Conservation (phyloP, 2,329 filamentous ascomycete species). For the Ceratocystis colombiana region DNA sequence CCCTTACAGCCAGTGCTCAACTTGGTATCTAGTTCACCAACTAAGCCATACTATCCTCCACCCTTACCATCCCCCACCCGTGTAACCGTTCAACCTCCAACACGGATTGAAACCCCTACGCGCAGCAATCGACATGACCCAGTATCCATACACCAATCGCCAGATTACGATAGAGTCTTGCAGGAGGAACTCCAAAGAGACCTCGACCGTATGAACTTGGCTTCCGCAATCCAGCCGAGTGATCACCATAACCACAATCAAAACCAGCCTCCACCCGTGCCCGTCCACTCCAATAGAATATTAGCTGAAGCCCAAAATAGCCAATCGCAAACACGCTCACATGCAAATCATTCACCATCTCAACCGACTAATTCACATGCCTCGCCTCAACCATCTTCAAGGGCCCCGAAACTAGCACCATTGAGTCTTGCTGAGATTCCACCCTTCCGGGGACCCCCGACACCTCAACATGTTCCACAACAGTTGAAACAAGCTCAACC, state of each 20-base stretch:
- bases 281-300: conserved; percentile 20
- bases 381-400: conserved; percentile 7
- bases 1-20: conserved; percentile 35
- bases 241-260: conserved; percentile 22
- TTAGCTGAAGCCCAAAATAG: conserved; percentile 13
- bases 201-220: conserved; percentile 48
- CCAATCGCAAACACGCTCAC: not conserved
- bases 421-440: conserved; percentile 47
- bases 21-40: conserved; percentile 14
- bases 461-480: conserved; percentile 27
- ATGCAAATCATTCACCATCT: not conserved
- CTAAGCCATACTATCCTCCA: conserved; percentile 12
- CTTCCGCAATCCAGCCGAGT: conserved; percentile 31
- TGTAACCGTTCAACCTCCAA: conserved; percentile 45
- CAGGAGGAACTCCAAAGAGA: conserved; percentile 56
- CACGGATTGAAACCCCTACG: conserved; percentile 24
- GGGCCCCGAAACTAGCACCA: conserved; percentile 31
- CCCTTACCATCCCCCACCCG: conserved; percentile 45
- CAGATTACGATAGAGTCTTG: conserved; percentile 51
- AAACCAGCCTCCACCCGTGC: conserved; percentile 19
- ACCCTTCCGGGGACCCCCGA: conserved; percentile 40
- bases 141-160: conserved; percentile 35
- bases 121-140: conserved; percentile 7
- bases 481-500: conserved; percentile 27
- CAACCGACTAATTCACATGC: not conserved